Evolutionary conservation across 2,329 filamentous ascomycete genomes (phyloP), one percentile per base, ranked within the genome.

Genomic region (Pyricularia pennisetigena): DNA sequence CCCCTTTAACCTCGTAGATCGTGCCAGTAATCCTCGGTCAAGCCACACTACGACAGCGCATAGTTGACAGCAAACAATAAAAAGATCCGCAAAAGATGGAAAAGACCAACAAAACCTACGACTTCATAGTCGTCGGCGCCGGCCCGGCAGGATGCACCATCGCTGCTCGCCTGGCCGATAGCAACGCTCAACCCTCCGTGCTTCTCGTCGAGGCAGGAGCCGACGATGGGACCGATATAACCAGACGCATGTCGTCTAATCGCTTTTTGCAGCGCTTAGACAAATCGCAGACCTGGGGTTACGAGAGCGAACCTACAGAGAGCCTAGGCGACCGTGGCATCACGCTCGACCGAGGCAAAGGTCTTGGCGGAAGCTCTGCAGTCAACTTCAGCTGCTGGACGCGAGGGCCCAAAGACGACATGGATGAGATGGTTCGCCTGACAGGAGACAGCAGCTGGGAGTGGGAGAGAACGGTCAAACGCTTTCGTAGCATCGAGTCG

Each of bases 61-160:
- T n/a, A 54, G 16, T 3, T n/a, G 20, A 61, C 57, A 23, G 6
- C 24, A 4, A 24, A 24, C 57, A n/a, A 24, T 24, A 28, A 61
- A 12, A n/a, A 61, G 14, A 24, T 24, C 57, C n/a, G 23, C 7
- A 9, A 61, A 61, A 66, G 24, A 41, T 66, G 28, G 10, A 41
- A 28, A 23, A 26, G 10, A 65, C 32, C 64, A 41, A 24, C 35
- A 54, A 61, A 26, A 28, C n/a, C n/a, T 95, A 88, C 80, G 92
- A 95, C 85, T 95, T 94, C 81, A 85, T 95, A 77, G 87, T 95
- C 73, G 90, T 95, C 66, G 92, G 92, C 71, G 92, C 92, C 71
- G 92, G 92, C 75, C 95, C 92, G 67, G 92, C 92, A 64, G 92
- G 92, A 78, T 95, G 92, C 80, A 92, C 95, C 70, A 86, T 95